Conservation (phyloP, 208 protist species). For the Trypanosoma conorhini region DNA sequence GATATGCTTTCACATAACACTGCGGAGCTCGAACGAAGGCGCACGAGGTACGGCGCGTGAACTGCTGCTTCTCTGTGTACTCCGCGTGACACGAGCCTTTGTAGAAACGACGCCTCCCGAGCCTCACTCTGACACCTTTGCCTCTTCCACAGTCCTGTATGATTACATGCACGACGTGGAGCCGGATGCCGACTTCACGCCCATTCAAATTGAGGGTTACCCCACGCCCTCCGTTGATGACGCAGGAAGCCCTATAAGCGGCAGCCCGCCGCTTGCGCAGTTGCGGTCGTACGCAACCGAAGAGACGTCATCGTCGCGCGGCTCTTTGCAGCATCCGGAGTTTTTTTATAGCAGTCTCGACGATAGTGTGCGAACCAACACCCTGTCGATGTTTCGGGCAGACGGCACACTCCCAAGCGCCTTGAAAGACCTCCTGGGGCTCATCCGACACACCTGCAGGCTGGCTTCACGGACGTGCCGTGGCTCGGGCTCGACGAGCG, state of each 20-base stretch:
- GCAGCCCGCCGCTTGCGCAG: neutral
- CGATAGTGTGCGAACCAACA: constrained; percentile 39
- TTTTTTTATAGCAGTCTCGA: constrained; percentile 32
- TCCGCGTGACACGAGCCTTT: constrained; percentile 40
- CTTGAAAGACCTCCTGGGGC: constrained; percentile 58
- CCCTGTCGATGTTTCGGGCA: constrained; percentile 17
- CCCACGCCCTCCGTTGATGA: neutral
- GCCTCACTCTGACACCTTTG: constrained; percentile 31
- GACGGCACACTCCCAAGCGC: constrained; percentile 41
- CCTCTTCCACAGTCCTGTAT: constrained; percentile 50
- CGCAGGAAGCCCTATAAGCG: neutral
- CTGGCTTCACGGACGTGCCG: constrained; percentile 40
- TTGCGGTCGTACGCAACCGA: neutral
- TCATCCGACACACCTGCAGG: constrained; percentile 56
- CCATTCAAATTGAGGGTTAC: constrained; percentile 36
- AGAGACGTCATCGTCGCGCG: neutral
- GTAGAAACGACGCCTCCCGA: constrained; percentile 22
- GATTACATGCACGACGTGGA: constrained; percentile 73
- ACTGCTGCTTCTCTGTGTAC: constrained; percentile 30
- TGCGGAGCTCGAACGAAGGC: constrained; percentile 37
- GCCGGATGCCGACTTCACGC: constrained; percentile 46
- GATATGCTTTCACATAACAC: constrained; percentile 40
- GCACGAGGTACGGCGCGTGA: constrained; percentile 34
- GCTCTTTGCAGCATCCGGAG: constrained; percentile 9
- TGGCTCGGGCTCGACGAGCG: constrained; percentile 42